Evolutionary conservation across 208 protist species (phyloP), one percentile per base, ranked within the genome.

Genomic region (Endotrypanum monterogeii): DNA sequence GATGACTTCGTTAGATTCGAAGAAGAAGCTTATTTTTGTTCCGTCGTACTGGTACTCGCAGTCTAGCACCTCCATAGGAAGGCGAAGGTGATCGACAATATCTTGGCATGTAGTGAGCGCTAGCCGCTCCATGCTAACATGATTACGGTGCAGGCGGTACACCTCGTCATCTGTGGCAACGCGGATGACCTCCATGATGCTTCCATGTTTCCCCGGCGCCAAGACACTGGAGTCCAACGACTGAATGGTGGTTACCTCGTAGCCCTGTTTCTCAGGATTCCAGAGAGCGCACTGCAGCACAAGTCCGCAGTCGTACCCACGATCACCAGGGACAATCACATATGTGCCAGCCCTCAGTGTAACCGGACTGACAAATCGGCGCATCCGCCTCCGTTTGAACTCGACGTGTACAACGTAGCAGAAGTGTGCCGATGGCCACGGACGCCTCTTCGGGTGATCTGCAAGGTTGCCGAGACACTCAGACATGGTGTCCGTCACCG

Each of bases 11-110:
- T 74, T 57, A 8, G 94, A 80, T 2, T 93, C 83, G 62, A 94
- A 96, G 66, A 90, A 98, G 73, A 98, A 96, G 56, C 80, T 98
- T 74, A 96, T 87, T 80, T 95, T 95, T n/a, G 90, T 91, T 9
- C 91, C 83, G 69, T 98, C 94, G 66, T 92, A 96, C 75, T 96
- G 94, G 65, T 94, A 94, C 82, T 98, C 94, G 73, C 88, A 93
- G 71, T 96, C 92, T 16, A 92, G 69, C 28, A 98, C 80, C 54
- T 90, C 80, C 89, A 96, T 95, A 3, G 78, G 75, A 14, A 98
- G 83, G 18, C 75, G 35, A 7, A 91, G 78, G 3, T 78, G 74
- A 35, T 28, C 39, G 14, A 88, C 86, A 58, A 91, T 73, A 32
- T 91, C 78, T 16, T 83, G 77, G 80, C 91, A 94, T n/a, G 82